Percentiles rank a stretch among this genome's conserved stretches.
These are phyloP conservation scores for Aspergillus quadricinctus DNA, from an alignment of 2,329 filamentous ascomycete genomes.

Conservation along the genomic window DNA sequence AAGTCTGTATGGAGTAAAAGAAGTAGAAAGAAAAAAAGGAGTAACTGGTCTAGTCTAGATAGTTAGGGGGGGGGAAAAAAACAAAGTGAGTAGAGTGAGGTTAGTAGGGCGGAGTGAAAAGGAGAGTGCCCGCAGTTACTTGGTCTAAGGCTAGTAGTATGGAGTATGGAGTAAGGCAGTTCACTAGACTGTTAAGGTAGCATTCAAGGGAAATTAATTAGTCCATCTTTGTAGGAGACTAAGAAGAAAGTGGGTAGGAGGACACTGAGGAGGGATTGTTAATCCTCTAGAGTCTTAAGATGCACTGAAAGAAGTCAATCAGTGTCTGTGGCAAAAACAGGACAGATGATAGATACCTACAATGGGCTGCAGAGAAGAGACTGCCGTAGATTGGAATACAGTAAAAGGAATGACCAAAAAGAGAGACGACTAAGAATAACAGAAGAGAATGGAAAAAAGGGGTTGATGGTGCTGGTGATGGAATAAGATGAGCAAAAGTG, in stretches of 20 bases:
- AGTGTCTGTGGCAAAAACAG: not conserved
- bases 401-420: not conserved
- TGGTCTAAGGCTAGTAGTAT: not conserved
- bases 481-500: not conserved
- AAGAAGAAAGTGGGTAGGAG: conserved; percentile 3
- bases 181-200: not conserved
- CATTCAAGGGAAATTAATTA: not conserved
- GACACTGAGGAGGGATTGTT: not conserved
- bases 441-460: conserved; percentile 8
- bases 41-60: not conserved
- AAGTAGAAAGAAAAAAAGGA: not conserved
- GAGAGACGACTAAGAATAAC: not conserved
- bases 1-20: not conserved
- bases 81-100: not conserved
- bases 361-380: too few species aligned
- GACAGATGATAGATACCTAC: not conserved
- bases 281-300: not conserved
- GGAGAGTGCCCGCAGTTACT: not conserved
- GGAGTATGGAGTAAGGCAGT: not conserved
- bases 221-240: not conserved
- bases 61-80: not conserved
- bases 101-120: not conserved
- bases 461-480: conserved; percentile 7
- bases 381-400: not conserved
- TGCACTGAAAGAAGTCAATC: conserved; percentile 1